Conservation (phyloP, 495 filamentous ascomycete genomes). For the Aspergillus diversus region DNA sequence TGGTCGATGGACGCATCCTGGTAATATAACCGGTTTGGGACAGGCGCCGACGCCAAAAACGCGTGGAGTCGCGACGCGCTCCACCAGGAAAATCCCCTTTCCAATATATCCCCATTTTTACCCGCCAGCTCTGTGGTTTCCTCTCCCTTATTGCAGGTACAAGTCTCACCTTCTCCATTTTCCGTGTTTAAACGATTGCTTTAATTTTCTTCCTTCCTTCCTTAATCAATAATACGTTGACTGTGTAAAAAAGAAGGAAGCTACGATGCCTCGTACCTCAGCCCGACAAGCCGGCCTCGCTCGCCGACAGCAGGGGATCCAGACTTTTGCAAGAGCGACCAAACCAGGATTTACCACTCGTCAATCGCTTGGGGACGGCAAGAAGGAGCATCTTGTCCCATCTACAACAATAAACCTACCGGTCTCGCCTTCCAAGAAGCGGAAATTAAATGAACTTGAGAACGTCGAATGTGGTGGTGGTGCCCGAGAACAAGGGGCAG, state of each 20-base stretch:
- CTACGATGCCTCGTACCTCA: conserved; percentile 43
- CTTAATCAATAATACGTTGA: neutral
- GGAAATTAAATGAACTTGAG: conserved; percentile 49
- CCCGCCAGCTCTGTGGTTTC: neutral
- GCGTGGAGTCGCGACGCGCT: conserved; percentile 4
- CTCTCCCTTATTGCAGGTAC: neutral
- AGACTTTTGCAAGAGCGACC: conserved; percentile 47
- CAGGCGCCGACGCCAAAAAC: conserved; percentile 4
- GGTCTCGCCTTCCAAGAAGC: conserved; percentile 51
- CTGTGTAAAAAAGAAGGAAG: conserved; percentile 23
- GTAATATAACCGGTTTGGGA: neutral
- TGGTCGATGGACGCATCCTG: neutral
- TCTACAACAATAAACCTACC: conserved; percentile 21
- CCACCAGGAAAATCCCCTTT: neutral
- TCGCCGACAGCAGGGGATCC: conserved; percentile 35
- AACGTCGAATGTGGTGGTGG: conserved; percentile 31
- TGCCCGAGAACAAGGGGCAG: neutral
- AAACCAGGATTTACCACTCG: conserved; percentile 40
- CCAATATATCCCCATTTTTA: neutral
- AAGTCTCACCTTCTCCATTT: conserved; percentile 11
- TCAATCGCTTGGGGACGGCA: conserved; percentile 22
- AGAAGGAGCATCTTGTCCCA: conserved; percentile 24
- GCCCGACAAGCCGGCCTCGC: conserved; percentile 34
- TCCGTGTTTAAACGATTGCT: conserved; percentile 29
- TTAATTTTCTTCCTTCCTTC: conserved; percentile 18